These are phyloP conservation scores for Mortierella sp. DNA, from an alignment of 371 early-diverging fungal genomes.

Conservation along the genomic window DNA sequence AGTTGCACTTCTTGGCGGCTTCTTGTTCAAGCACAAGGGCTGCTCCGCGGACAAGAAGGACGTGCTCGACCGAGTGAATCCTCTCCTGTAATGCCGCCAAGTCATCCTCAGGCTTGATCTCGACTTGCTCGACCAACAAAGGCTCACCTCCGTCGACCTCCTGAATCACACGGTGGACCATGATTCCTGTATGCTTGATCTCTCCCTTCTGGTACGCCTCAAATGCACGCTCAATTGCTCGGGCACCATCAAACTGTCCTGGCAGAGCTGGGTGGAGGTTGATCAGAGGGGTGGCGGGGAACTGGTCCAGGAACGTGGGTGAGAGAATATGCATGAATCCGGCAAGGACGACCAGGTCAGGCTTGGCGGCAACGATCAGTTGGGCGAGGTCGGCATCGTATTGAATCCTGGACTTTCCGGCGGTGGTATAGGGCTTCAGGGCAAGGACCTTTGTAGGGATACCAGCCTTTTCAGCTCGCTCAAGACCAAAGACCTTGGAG, in stretches of 20 bases:
- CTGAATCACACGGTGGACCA: slow-evolving; percentile 97
- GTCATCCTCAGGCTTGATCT: slow-evolving; percentile 83
- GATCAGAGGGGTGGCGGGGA: slow-evolving; percentile 81
- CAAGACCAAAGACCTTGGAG: slow-evolving; percentile 84
- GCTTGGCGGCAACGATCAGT: slow-evolving; percentile 69
- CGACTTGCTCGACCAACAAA: slow-evolving; percentile 81
- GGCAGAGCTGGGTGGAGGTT: slow-evolving; percentile 98
- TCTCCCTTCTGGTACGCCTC: slow-evolving; percentile 84
- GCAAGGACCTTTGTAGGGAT: slow-evolving; percentile 88
- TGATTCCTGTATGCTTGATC: slow-evolving; percentile 90
- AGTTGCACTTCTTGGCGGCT: slow-evolving; percentile 10
- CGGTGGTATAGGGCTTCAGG: slow-evolving; percentile 85
- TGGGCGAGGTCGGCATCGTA: slow-evolving; percentile 91
- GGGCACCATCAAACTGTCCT: slow-evolving; percentile 94
- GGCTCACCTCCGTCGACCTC: slow-evolving; percentile 96
- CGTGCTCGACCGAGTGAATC: slow-evolving; percentile 92
- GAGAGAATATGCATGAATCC: slow-evolving; percentile 98
- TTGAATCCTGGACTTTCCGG: slow-evolving; percentile 85
- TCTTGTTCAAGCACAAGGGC: slow-evolving; percentile 39
- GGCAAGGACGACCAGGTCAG: slow-evolving; percentile 92
- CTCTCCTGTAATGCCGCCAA: slow-evolving; percentile 85
- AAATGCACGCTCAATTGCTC: slow-evolving; percentile 95
- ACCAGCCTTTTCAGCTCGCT: slow-evolving; percentile 82
- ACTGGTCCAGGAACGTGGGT: slow-evolving; percentile 81
- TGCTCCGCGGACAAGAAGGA: slow-evolving; percentile 81